Evolutionary conservation across 805 yeast species (phyloP).

Genomic region (Kodamaea kakaduensis): DNA sequence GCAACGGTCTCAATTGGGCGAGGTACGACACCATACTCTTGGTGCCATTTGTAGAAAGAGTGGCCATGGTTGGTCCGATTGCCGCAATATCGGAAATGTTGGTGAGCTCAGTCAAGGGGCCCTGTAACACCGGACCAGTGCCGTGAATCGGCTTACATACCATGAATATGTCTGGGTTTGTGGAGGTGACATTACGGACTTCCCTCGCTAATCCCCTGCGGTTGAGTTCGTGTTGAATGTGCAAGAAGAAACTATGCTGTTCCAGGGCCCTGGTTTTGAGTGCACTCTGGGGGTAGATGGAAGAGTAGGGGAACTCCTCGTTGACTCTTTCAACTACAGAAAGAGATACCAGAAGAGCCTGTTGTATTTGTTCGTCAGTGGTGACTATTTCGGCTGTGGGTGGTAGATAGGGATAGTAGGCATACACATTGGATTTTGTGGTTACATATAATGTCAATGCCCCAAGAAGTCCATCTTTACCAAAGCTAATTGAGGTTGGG

Average conservation of each 20-base stretch:
- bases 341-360: constrained; percentile 11
- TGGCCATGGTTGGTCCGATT: constrained; percentile 16
- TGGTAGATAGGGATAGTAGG: constrained; percentile 27
- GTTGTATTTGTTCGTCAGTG: constrained; percentile 13
- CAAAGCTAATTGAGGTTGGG: constrained; percentile 26
- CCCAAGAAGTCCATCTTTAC: constrained; percentile 20
- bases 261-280: constrained; percentile 13
- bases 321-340: constrained; percentile 11
- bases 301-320: constrained; percentile 10
- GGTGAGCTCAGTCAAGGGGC: constrained; percentile 16
- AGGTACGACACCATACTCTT: constrained; percentile 14
- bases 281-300: constrained; percentile 11
- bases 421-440: constrained; percentile 20
- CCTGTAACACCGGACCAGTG: constrained; percentile 19
- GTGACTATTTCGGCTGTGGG: constrained; percentile 16
- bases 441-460: constrained; percentile 28
- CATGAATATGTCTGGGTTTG: constrained; percentile 3
- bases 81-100: background rate
- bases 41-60: constrained; percentile 9
- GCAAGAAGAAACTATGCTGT: constrained; percentile 18
- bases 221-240: constrained; percentile 13
- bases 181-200: constrained; percentile 7
- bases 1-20: constrained; percentile 27
- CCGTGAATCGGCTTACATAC: background rate
- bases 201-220: constrained; percentile 13